Conservation (phyloP, 2,329 filamentous ascomycete genomes). For the Cercospora brassicicola region DNA sequence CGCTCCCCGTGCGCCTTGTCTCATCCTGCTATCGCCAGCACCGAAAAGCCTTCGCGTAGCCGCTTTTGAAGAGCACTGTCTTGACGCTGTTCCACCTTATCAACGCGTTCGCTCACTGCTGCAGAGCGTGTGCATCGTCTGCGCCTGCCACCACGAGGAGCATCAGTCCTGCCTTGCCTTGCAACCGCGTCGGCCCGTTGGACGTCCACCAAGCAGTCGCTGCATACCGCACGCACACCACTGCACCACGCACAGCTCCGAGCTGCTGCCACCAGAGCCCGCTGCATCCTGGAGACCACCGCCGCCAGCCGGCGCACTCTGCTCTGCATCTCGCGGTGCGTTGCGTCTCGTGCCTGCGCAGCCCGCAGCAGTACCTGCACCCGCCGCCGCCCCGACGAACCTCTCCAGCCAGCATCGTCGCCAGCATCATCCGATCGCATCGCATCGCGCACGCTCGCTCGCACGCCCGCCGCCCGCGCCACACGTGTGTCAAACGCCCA, state of each 20-base stretch:
- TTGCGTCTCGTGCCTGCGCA: constrained; percentile 7
- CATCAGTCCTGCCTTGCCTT: constrained; percentile 1
- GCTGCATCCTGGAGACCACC: constrained; percentile 3
- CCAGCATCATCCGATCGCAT: background rate
- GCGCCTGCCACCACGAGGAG: background rate
- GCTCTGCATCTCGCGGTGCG: background rate
- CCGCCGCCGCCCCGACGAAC: background rate
- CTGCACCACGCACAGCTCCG: background rate
- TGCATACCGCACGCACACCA: background rate
- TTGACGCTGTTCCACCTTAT: background rate
- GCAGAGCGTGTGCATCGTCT: constrained; percentile 1
- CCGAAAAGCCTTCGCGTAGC: constrained; percentile 10
- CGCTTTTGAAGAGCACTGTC: background rate
- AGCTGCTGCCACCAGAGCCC: background rate
- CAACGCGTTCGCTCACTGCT: background rate
- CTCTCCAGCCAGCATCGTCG: background rate
- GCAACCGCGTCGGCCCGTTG: constrained; percentile 10
- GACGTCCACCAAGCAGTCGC: background rate
- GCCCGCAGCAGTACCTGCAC: constrained; percentile 20
- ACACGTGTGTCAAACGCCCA: background rate
- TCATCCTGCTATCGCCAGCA: constrained; percentile 4
- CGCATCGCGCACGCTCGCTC: background rate
- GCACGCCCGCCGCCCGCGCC: background rate
- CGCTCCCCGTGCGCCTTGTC: constrained; percentile 8
- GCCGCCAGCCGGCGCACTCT: constrained; percentile 1